phyloP scores from a whole-genome alignment of 2,329 filamentous ascomycete species.

The Penicillium sp. region DNA sequence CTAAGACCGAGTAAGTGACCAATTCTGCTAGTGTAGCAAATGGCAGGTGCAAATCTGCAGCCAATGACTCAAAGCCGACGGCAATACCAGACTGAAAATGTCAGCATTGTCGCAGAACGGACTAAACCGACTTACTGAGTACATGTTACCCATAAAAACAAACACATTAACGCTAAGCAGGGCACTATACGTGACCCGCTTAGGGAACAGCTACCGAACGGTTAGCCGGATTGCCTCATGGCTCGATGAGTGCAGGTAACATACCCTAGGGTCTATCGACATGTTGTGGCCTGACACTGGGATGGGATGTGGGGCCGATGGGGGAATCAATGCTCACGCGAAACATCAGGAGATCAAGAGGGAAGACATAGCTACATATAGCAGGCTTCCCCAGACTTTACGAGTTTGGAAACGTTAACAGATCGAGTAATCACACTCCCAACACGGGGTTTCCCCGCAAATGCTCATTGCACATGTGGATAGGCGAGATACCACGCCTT shows the following conservation, averaged over 20 bases:
- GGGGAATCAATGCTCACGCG: neutral
- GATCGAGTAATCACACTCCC: slow-evolving; percentile 1
- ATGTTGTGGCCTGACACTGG: slow-evolving; percentile 6
- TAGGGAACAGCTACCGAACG: slow-evolving; percentile 20
- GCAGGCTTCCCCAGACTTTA: slow-evolving; percentile 2
- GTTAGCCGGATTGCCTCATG: slow-evolving; percentile 4
- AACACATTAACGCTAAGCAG: slow-evolving; percentile 31
- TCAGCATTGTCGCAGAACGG: neutral
- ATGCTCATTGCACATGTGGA: neutral
- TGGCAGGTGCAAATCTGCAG: slow-evolving; percentile 20
- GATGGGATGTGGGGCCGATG: neutral
- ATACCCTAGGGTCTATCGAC: slow-evolving; percentile 25
- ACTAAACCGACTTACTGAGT: slow-evolving; percentile 17
- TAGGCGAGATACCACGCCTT: neutral
- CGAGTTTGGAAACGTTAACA: neutral
- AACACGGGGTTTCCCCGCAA: neutral
- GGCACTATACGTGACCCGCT: slow-evolving; percentile 26
- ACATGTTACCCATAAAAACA: slow-evolving; percentile 35
- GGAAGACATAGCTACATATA: slow-evolving; percentile 12
- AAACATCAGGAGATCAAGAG: slow-evolving; percentile 1
- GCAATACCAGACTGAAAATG: slow-evolving; percentile 25
- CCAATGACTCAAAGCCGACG: slow-evolving; percentile 26
- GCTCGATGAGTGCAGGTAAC: neutral
- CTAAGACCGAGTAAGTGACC: slow-evolving; percentile 27
- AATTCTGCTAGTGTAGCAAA: slow-evolving; percentile 21